These are phyloP conservation scores for Rhizophora mangle DNA, from an alignment of 345 rosid species.

Conservation along the genomic window DNA sequence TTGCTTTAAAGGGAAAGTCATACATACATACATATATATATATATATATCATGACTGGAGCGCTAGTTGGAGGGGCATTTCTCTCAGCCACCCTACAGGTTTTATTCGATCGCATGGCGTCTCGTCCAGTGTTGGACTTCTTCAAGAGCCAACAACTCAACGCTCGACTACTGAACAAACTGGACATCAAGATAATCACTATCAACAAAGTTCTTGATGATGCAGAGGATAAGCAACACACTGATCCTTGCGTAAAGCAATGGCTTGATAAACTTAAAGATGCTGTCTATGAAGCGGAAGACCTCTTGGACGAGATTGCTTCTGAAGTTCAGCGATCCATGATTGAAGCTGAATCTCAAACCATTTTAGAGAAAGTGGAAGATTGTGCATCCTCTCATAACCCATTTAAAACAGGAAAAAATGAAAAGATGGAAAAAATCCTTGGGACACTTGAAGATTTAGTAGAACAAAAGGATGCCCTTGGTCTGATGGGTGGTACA, in stretches of 20 bases:
- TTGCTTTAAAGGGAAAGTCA: too few relatives aligned
- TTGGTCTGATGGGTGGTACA: constrained; percentile 16
- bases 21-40: too few relatives aligned
- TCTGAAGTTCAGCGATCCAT: background rate
- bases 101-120: background rate
- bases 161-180: background rate
- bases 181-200: background rate
- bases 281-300: constrained; percentile 6
- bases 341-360: background rate
- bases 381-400: background rate
- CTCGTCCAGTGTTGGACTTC: background rate
- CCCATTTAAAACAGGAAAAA: background rate
- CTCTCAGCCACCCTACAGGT: background rate
- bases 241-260: background rate
- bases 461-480: constrained; percentile 9
- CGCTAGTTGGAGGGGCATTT: background rate
- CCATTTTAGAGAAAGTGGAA: background rate
- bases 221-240: constrained; percentile 7
- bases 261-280: constrained; percentile 3
- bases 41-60: too few relatives aligned
- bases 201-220: background rate
- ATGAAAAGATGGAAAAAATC: constrained; percentile 3
- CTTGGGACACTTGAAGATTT: constrained; percentile 13
- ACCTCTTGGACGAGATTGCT: constrained; percentile 12
- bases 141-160: background rate